Evolutionary conservation across 2,329 filamentous ascomycete species (phyloP), one percentile per base, ranked within the genome.

Genomic region (Talaromyces sp.): DNA sequence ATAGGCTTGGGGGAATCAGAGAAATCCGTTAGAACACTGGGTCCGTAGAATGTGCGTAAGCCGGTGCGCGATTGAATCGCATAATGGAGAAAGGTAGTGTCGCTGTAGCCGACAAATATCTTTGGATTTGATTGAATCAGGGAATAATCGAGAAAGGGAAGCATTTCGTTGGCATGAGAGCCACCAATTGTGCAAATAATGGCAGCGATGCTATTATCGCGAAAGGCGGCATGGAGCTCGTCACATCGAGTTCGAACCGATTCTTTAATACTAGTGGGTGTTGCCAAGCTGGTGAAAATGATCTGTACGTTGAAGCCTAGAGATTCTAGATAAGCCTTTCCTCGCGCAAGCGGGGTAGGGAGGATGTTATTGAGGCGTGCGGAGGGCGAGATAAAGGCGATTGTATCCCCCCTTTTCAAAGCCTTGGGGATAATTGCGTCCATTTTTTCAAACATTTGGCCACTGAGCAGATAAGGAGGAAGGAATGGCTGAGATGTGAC

Each of bases 321-420:
- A 10, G 12, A 27, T 6, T 56, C 54, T 3, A 56, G 14, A 28
- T 40, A 42, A 5, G 31, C 27, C 18, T 42, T 34, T 56, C 63
- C 65, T 7, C 69, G 67, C 3, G 56, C 44, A 7, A 69, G 51
- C 1, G 65, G 60, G 1, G 51, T n/a, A 31, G 68, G 65, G 4
- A 72, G 63, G 33, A 68, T 34, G 8, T 65, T 34, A 47, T 73
- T 73, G 1, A 72, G 53, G 5, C 72, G 68, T 4, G 60, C 51
- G 6, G 72, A 74, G 5, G 70, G 70, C 2, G 72, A 72, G 23
- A 74, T 47, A 50, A 73, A 69, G 2, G 72, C 71, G 33, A 74
- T 72, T 12, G 65, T 68, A 50, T 71, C 71, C 42, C 71, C 68
- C 34, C 36, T 57, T 30, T 65, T 60, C 12, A 72, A 57, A 14